Conservation (phyloP, 129 eudicot species). For the Lonicera japonica region DNA sequence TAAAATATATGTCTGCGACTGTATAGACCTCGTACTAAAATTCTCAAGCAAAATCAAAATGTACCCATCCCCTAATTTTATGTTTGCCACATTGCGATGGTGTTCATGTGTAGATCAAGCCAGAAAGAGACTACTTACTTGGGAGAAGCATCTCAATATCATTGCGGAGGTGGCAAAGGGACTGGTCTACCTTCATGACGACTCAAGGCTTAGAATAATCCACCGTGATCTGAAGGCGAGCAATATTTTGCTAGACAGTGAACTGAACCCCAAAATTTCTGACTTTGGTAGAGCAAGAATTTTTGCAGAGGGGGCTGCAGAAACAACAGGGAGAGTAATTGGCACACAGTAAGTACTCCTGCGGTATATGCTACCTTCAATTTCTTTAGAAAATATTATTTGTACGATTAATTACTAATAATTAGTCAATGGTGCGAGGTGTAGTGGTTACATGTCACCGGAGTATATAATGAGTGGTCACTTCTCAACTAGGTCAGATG, state of each 20-base stretch:
- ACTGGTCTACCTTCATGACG: slow-evolving; percentile 53
- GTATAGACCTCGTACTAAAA: too few relatives aligned
- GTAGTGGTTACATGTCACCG: slow-evolving; percentile 42
- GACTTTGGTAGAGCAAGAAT: slow-evolving; percentile 64
- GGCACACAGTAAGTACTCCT: slow-evolving; percentile 46
- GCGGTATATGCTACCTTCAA: too few relatives aligned
- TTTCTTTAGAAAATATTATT: not conserved
- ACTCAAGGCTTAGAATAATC: slow-evolving; percentile 48
- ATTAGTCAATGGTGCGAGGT: not conserved
- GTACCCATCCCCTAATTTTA: too few relatives aligned
- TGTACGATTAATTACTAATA: too few relatives aligned
- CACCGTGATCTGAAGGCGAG: slow-evolving; percentile 67
- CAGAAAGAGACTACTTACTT: slow-evolving; percentile 31
- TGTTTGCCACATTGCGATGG: not conserved
- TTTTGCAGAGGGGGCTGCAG: slow-evolving; percentile 38
- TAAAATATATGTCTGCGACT: too few relatives aligned
- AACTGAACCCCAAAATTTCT: slow-evolving; percentile 59
- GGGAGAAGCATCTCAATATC: slow-evolving; percentile 52
- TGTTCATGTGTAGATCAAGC: slow-evolving; percentile 29
- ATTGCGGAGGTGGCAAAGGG: slow-evolving; percentile 57
- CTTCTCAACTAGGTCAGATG: slow-evolving; percentile 28
- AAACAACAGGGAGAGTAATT: slow-evolving; percentile 40
- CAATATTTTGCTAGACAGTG: slow-evolving; percentile 47
- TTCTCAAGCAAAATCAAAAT: too few relatives aligned
- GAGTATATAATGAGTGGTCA: slow-evolving; percentile 27